phyloP scores from a whole-genome alignment of 202 grass and related monocot species.

The Panicum virgatum region DNA sequence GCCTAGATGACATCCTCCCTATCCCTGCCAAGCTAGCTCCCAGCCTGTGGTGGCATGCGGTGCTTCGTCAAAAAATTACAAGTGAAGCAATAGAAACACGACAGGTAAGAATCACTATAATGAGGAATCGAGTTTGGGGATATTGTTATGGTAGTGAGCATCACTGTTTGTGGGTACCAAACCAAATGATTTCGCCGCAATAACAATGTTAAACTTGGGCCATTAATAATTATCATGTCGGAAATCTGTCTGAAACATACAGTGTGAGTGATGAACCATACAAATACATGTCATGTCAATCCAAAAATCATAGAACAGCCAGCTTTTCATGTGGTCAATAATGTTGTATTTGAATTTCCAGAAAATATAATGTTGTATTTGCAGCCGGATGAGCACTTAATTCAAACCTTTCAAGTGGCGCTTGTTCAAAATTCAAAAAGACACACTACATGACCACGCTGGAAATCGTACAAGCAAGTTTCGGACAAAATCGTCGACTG shows the following conservation, averaged over 20 bases:
- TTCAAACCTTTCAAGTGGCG: background rate
- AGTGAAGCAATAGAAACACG: background rate
- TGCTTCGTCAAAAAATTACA: background rate
- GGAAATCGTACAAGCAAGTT: background rate
- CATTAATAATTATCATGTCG: background rate
- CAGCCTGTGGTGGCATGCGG: background rate
- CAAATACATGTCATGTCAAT: background rate
- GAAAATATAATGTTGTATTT: no score
- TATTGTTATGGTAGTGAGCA: background rate
- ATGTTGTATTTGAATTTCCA: background rate
- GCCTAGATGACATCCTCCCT: slow-evolving; percentile 19
- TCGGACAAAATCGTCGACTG: background rate
- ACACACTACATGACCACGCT: no score
- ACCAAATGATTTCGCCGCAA: background rate
- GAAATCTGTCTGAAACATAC: background rate
- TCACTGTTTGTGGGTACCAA: background rate
- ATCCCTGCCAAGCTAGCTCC: background rate
- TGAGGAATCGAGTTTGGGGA: background rate
- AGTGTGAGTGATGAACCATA: background rate
- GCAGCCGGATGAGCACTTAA: background rate
- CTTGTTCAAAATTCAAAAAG: background rate
- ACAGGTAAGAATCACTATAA: background rate
- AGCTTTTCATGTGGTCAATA: background rate
- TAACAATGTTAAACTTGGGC: background rate
- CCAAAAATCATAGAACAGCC: background rate